Base-by-base conservation (phyloP, 2,329 filamentous ascomycete species). In the Zasmidium citrigriseum region DNA sequence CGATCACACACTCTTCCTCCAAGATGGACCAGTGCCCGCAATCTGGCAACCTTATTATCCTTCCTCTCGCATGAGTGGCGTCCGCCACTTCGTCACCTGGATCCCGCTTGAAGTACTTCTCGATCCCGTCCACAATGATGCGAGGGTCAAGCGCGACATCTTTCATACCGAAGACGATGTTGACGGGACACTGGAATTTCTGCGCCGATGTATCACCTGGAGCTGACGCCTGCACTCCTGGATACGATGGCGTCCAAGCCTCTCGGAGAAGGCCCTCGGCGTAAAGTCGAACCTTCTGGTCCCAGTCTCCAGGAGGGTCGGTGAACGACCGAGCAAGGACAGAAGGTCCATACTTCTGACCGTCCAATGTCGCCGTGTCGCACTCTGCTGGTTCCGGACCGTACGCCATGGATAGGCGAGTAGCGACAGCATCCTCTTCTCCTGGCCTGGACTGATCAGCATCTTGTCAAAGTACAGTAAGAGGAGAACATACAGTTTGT, bases 11-110 rank as follows among this genome's bases (percentile, higher is more conserved):
- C 23, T 60, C 55, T 38, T 70, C 67, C 66, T 85, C 82, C 45
- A 82, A 63, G 2, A 82, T 78, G 14, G 78, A 78, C 75, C 82
- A 86, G 69, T 86, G 84, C 0, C 80, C 82, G 11, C 77, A 78
- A 9, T 73, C 68, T 2, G 80, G 77, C 7, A 86, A 67, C 44
- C 80, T 62, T 18, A 83, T 69, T 3, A 84, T 75, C 64, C 84
- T 55, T 49, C 44, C 20, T 54, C 22, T 20, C 46, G 21, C 44
- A 20, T 41, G 4, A 18, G 25, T 51, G 27, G 46, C 47, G 22
- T 58, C 22, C n/a, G 50, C 54, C 18, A 56, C 24, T 0, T 34
- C 49, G 18, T 47, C 50, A 16, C 41, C 52, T 2, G 46, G 44
- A 14, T 61, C 55, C 3, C 20, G 45, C 47, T 60, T 46, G 18